phyloP scores from a whole-genome alignment of 768 basidiomycete species.

The Suillus plorans region DNA sequence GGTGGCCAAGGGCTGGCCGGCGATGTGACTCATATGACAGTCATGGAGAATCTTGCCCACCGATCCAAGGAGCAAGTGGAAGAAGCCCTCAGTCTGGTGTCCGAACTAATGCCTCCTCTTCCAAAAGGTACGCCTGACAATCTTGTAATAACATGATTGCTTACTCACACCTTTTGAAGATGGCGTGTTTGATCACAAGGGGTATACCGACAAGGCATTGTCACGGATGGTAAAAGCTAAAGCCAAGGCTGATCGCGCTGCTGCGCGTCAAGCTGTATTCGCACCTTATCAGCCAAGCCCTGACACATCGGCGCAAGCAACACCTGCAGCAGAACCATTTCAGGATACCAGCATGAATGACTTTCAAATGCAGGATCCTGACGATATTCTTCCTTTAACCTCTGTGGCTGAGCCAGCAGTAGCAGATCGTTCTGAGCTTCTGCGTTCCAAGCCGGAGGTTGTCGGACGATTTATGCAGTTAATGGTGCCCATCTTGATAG shows the following conservation, averaged over 20 bases:
- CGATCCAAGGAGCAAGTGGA: constrained; percentile 97
- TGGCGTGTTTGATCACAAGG: constrained; percentile 92
- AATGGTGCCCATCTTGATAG: constrained; percentile 90
- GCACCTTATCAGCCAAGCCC: neutral
- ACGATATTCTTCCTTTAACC: constrained; percentile 33
- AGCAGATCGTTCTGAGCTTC: constrained; percentile 67
- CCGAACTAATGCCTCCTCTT: constrained; percentile 90
- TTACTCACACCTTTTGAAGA: constrained; percentile 43
- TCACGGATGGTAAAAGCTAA: constrained; percentile 75
- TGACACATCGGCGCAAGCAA: constrained; percentile 25
- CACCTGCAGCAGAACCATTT: constrained; percentile 17
- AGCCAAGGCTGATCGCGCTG: constrained; percentile 78
- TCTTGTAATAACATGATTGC: neutral
- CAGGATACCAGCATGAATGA: constrained; percentile 33
- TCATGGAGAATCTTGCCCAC: constrained; percentile 96
- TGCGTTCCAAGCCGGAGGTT: constrained; percentile 72
- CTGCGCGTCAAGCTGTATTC: constrained; percentile 55
- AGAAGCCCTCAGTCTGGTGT: constrained; percentile 85
- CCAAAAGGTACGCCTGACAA: constrained; percentile 66
- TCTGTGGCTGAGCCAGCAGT: constrained; percentile 30
- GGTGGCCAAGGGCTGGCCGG: constrained; percentile 82
- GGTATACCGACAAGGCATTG: constrained; percentile 85
- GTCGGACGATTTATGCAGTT: constrained; percentile 85
- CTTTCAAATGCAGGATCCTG: constrained; percentile 43
- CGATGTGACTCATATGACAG: constrained; percentile 92